These are phyloP conservation scores for Annulohypoxylon maeteangense DNA, from an alignment of 495 filamentous ascomycete genomes.

Conservation along the genomic window DNA sequence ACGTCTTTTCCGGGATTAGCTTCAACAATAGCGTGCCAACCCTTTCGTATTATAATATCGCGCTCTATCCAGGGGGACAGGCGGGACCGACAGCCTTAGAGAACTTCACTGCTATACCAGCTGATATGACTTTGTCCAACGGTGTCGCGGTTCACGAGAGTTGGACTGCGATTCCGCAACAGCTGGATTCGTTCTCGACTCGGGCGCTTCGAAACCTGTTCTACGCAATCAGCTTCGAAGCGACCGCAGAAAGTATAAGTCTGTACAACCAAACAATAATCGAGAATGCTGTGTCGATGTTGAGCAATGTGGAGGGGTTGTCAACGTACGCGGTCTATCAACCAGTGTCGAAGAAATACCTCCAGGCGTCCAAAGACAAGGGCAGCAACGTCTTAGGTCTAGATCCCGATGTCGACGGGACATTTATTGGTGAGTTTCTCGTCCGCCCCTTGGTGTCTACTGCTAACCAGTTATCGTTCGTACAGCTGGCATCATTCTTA, in stretches of 20 bases:
- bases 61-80: not conserved
- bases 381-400: conserved; percentile 12
- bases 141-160: conserved; percentile 1
- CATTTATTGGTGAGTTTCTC: conserved; percentile 7
- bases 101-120: conserved; percentile 15
- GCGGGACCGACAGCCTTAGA: conserved; percentile 3
- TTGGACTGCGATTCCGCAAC: conserved; percentile 9
- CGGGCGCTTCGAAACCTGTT: conserved; percentile 8
- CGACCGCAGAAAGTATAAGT: conserved; percentile 6
- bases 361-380: conserved; percentile 11
- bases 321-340: conserved; percentile 12
- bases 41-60: conserved; percentile 9
- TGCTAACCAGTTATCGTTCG: not conserved
- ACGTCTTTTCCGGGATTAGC: conserved; percentile 26
- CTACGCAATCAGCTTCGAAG: conserved; percentile 13
- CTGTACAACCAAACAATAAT: conserved; percentile 14
- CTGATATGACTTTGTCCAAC: conserved; percentile 4
- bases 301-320: conserved; percentile 11
- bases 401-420: conserved; percentile 15
- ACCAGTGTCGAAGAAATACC: conserved; percentile 16
- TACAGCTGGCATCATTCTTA: conserved; percentile 18
- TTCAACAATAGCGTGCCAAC: conserved; percentile 30
- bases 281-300: conserved; percentile 13
- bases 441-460: not conserved
- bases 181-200: conserved; percentile 14